phyloP scores from a whole-genome alignment of 2,329 filamentous ascomycete genomes.

The Coniochaeta pulveracea region DNA sequence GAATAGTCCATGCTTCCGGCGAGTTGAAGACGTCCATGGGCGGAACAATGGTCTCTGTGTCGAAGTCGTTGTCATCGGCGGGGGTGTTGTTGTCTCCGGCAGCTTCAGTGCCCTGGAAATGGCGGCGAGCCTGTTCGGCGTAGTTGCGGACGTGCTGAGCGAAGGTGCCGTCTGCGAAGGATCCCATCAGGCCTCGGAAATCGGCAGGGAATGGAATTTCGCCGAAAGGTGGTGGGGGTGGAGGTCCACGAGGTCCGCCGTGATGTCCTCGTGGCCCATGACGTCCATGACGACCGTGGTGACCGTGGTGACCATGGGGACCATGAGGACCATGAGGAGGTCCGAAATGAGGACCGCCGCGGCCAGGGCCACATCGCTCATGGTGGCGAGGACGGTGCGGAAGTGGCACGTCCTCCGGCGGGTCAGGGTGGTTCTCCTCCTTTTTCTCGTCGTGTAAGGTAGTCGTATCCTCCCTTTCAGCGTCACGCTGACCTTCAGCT shows the following conservation, averaged over 20 bases:
- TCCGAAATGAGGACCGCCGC: constrained; percentile 13
- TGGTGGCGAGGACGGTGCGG: constrained; percentile 5
- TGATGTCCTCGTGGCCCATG: constrained; percentile 14
- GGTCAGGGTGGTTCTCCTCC: constrained; percentile 17
- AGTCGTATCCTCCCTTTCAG: constrained; percentile 7
- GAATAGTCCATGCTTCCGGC: constrained; percentile 47
- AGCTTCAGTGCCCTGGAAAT: too few relatives aligned
- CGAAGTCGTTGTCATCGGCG: too few relatives aligned
- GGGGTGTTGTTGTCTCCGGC: too few relatives aligned
- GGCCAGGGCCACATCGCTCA: constrained; percentile 10
- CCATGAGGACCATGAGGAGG: constrained; percentile 9
- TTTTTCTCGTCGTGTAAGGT: constrained; percentile 20
- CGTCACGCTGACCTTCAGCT: background rate
- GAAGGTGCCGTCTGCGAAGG: constrained; percentile 28
- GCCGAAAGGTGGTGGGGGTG: constrained; percentile 7
- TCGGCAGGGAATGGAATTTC: constrained; percentile 14
- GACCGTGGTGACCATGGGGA: constrained; percentile 10
- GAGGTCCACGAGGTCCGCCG: constrained; percentile 10
- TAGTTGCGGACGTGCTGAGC: constrained; percentile 29
- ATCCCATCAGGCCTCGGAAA: constrained; percentile 25
- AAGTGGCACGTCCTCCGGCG: constrained; percentile 12
- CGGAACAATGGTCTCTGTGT: constrained; percentile 40
- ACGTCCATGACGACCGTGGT: constrained; percentile 11
- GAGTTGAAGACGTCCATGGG: constrained; percentile 70
- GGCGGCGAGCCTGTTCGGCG: constrained; percentile 16